Conservation (phyloP, 257 asterid genomes). For the Penstemon newberryi region DNA sequence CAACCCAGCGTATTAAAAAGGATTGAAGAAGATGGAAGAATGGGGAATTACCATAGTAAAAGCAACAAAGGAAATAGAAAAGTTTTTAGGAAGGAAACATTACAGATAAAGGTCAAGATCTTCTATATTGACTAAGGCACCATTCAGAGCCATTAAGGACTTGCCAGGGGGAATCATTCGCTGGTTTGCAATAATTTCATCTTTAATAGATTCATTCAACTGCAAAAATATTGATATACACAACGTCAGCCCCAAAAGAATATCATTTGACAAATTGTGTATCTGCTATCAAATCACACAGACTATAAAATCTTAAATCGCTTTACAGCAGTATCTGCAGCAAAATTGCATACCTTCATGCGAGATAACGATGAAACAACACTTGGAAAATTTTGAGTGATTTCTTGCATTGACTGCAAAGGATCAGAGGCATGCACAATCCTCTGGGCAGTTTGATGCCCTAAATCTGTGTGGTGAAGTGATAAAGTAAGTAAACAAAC, state of each 20-base stretch:
- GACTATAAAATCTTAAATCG: slow-evolving; percentile 18
- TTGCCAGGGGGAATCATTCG: slow-evolving; percentile 98
- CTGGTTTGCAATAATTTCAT: slow-evolving; percentile 89
- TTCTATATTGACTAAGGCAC: slow-evolving; percentile 91
- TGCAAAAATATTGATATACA: slow-evolving; percentile 43
- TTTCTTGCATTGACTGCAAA: slow-evolving; percentile 91
- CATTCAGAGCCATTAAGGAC: slow-evolving; percentile 96
- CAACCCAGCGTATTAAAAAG: neutral
- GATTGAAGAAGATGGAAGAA: neutral
- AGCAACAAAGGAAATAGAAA: slow-evolving; percentile 14
- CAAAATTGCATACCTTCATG: slow-evolving; percentile 66
- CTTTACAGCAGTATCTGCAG: slow-evolving; percentile 22
- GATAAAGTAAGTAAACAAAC: slow-evolving; percentile 24
- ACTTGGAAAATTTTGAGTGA: slow-evolving; percentile 91
- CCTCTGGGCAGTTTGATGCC: slow-evolving; percentile 99
- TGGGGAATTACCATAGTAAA: neutral
- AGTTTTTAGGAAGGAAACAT: slow-evolving; percentile 39
- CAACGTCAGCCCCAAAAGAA: slow-evolving; percentile 33
- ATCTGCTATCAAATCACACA: slow-evolving; percentile 25
- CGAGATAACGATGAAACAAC: slow-evolving; percentile 95
- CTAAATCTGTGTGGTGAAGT: slow-evolving; percentile 62
- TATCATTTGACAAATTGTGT: slow-evolving; percentile 14
- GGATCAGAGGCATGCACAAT: slow-evolving; percentile 97
- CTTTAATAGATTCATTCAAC: slow-evolving; percentile 93
- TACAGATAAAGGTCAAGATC: slow-evolving; percentile 95